These are phyloP conservation scores for Scedosporium boydii DNA, from an alignment of 2,329 filamentous ascomycete species.

Conservation along the genomic window DNA sequence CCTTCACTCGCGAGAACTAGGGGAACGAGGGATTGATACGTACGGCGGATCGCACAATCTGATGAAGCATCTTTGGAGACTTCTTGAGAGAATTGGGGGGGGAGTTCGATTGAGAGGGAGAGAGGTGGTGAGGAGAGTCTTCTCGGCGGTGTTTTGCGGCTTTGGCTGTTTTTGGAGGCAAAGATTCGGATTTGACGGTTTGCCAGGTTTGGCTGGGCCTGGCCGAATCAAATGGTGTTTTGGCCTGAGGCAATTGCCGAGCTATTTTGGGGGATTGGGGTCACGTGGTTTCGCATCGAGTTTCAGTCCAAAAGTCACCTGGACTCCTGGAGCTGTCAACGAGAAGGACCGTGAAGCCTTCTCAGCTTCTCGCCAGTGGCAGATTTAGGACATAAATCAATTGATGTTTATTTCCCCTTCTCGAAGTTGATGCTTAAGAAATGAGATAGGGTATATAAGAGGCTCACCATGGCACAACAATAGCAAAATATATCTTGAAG, in stretches of 20 bases:
- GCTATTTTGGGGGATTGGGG: not conserved
- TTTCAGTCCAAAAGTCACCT: not conserved
- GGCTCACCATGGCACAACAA: no score
- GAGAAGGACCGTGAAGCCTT: no score
- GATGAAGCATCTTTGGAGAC: conserved; percentile 5
- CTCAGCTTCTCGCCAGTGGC: no score
- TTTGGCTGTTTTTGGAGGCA: conserved; percentile 1
- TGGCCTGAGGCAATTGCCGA: conserved; percentile 3
- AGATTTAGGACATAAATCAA: no score
- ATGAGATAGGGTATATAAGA: no score
- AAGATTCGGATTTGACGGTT: conserved; percentile 3
- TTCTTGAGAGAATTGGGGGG: not conserved
- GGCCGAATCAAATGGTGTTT: not conserved
- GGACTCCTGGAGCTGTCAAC: not conserved
- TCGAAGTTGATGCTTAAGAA: no score
- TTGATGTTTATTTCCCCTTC: no score
- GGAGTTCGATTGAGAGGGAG: not conserved
- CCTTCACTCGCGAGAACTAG: not conserved
- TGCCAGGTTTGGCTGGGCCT: not conserved
- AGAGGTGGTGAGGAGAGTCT: not conserved
- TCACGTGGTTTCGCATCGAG: not conserved
- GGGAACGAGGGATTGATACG: not conserved
- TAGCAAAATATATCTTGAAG: no score
- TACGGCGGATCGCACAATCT: conserved; percentile 6
- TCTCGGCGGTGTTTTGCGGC: conserved; percentile 1